Evolutionary conservation across 352 stramenopile genomes (phyloP), one percentile per base, ranked within the genome.

Genomic region (Phytophthora pluvialis): DNA sequence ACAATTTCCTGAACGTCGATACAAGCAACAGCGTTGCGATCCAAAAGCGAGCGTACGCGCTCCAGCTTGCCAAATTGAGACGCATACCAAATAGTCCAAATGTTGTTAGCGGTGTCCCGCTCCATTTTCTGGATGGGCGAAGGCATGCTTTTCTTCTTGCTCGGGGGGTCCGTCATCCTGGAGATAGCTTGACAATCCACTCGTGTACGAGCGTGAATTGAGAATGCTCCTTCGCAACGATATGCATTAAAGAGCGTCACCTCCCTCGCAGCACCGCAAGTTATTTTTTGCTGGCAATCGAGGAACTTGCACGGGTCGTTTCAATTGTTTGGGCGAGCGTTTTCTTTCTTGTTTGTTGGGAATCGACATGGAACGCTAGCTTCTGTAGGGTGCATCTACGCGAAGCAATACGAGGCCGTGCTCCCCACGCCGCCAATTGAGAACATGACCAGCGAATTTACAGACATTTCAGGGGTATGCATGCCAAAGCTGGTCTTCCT

Each of bases 31-130:
- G 53, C 49, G 11, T 77, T 56, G 0, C 66, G 78, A 6, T 86
- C 80, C 11, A 92, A 60, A 31, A 93, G 54, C 12, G 76, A 84
- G 21, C 62, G 64, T 53, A 91, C 65, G 8, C 82, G 81, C 18
- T 75, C 77, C 1, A 66, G 7, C 39, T 90, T 89, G 5, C 84
- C 84, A 16, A 80, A 76, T 50, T 81, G 77, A 4, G 84, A 73
- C 9, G 84, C 84, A 50, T 93, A 90, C 84, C 84, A 93, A 52
- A 93, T 83, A 11, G 78, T 91, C 75, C 81, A 93, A 39, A 91
- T 65, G 29, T 88, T 55, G 4, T 42, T 62, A 42, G 35, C 45
- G 11, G 58, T 50, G 8, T 72, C 65, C 4, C 21, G 28, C 11
- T 72, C 59, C 46, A 72, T 70, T 42, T 61, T 61, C 47, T 74